Evolutionary conservation across 345 rosid species (phyloP).

Genomic region (Adansonia digitata): DNA sequence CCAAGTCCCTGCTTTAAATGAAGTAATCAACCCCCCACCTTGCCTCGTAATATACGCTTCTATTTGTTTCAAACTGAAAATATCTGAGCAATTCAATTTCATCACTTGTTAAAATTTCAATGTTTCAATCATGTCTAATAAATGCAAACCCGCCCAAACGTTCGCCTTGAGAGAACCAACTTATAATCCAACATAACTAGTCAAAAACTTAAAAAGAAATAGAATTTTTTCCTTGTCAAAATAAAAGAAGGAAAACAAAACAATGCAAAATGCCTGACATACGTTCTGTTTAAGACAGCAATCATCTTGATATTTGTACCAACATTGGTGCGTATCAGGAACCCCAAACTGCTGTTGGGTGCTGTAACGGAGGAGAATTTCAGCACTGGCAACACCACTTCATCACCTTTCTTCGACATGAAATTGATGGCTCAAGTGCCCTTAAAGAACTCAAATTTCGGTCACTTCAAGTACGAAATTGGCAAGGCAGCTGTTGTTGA

Average conservation of each 20-base stretch:
- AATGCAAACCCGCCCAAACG: neutral
- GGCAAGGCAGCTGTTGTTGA: conserved; percentile 23
- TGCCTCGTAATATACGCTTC: neutral
- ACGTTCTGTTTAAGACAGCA: conserved; percentile 1
- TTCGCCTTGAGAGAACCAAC: neutral
- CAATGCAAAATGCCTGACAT: neutral
- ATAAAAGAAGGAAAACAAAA: conserved; percentile 4
- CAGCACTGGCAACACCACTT: neutral
- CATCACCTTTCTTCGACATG: conserved; percentile 21
- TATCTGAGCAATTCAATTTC: too few species aligned
- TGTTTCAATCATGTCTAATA: neutral
- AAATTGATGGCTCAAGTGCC: conserved; percentile 23
- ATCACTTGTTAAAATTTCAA: too few species aligned
- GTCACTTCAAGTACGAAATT: conserved; percentile 30
- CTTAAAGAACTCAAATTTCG: conserved; percentile 36
- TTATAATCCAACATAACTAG: neutral
- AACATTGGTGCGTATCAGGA: conserved; percentile 22
- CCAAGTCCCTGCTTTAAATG: neutral
- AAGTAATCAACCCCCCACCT: too few species aligned
- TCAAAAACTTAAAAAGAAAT: neutral
- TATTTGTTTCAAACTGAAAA: neutral
- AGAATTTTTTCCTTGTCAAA: neutral
- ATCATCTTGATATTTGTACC: conserved; percentile 18
- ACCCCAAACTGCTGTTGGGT: conserved; percentile 20
- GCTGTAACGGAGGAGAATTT: conserved; percentile 19